Evolutionary conservation across 2,329 filamentous ascomycete species (phyloP), one percentile per base, ranked within the genome.

Genomic region (Hypoxylon sp.): DNA sequence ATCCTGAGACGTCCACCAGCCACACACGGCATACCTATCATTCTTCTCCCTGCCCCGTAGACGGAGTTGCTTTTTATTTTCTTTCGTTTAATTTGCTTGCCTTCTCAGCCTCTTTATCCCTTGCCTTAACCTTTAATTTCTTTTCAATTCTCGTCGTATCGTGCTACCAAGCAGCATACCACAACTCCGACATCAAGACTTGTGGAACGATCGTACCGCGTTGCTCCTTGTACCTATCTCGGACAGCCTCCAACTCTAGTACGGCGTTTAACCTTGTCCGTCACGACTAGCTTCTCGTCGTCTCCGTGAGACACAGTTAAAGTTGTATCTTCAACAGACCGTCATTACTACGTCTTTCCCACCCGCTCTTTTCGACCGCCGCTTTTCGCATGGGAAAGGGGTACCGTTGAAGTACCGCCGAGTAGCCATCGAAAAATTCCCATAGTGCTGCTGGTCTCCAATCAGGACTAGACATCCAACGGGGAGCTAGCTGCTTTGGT

Each of bases 1-100:
- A 53, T 50, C 38, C 49, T 47, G 49, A 54, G 48, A 59, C 56
- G 41, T 15, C n/a, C 41, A 11, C 31, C 41, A 59, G 56, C 52
- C 56, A 59, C 52, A 36, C 38, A 20, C 36, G 42, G 42, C 49
- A 38, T 44, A 48, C 40, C 20, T 50, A 36, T 44, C 34, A 37
- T 29, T 31, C 29, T 37, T 29, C n/a, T 27, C 25, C 16, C 29
- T 20, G 35, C 17, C 46, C 13, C 27, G 32, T 40, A 15, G 37
- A 44, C 41, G 19, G 35, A 9, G 23, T 41, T 49, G 26, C 30
- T 17, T 41, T 52, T 42, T 42, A 3, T 17, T 41, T 25, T 48
- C 21, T 35, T 29, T 40, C 17, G 35, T 49, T 30, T 31, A 25
- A 26, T 21, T 40, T 15, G 40, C 27, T 34, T 31, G 15, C 23